Percentiles rank a stretch among this genome's conserved stretches.
These are phyloP conservation scores for Naganishia friedmannii DNA, from an alignment of 768 basidiomycete genomes.

Conservation along the genomic window DNA sequence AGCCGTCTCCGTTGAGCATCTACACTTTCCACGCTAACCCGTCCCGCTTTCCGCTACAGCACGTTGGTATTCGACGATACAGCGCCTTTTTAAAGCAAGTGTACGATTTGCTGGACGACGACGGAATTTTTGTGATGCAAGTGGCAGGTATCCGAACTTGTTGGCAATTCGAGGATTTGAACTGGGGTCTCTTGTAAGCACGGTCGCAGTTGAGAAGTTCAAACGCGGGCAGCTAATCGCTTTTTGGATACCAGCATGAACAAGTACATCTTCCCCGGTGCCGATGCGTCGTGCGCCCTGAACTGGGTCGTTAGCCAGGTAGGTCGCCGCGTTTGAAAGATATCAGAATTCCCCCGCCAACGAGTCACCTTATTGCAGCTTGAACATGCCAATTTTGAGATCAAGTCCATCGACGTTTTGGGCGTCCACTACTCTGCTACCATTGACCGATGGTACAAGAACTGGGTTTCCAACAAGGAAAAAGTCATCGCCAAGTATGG, in stretches of 20 bases:
- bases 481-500: constrained; percentile 85
- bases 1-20: neutral
- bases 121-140: constrained; percentile 91
- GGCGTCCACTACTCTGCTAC: constrained; percentile 97
- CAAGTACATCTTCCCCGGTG: constrained; percentile 92
- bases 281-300: constrained; percentile 91
- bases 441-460: constrained; percentile 79
- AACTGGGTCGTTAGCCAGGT: constrained; percentile 88
- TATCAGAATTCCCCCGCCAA: constrained; percentile 23
- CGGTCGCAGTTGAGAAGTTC: neutral
- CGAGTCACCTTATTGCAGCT: constrained; percentile 42
- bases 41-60: constrained; percentile 55
- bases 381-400: constrained; percentile 89
- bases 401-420: constrained; percentile 92
- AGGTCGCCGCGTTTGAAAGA: constrained; percentile 1
- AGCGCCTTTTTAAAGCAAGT: constrained; percentile 82
- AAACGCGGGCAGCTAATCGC: constrained; percentile 7
- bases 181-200: constrained; percentile 63
- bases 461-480: constrained; percentile 92
- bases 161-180: constrained; percentile 99
- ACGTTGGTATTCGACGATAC: constrained; percentile 94
- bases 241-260: constrained; percentile 48
- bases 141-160: constrained; percentile 90
- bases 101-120: constrained; percentile 87
- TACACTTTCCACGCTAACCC: neutral